These are phyloP conservation scores for Salix purpurea DNA, from an alignment of 345 rosid genomes.

Conservation along the genomic window DNA sequence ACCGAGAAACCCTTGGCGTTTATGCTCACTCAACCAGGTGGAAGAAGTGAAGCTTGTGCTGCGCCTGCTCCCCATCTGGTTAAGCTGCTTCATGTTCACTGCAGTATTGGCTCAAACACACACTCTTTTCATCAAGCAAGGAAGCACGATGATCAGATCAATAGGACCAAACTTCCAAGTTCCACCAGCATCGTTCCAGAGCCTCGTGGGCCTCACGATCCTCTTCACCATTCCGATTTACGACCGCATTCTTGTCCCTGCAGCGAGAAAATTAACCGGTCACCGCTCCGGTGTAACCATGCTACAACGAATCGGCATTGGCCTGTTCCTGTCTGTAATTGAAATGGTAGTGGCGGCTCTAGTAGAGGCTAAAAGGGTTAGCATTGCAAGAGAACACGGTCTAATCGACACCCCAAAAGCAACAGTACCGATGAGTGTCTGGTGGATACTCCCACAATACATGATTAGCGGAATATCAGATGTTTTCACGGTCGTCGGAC, in stretches of 20 bases:
- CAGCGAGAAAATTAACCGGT: constrained; percentile 50
- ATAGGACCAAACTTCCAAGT: constrained; percentile 54
- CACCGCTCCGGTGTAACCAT: constrained; percentile 67
- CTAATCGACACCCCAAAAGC: constrained; percentile 49
- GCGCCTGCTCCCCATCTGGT: constrained; percentile 73
- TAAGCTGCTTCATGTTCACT: constrained; percentile 69
- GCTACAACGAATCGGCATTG: constrained; percentile 77
- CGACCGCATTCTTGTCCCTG: constrained; percentile 63
- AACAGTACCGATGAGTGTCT: constrained; percentile 58
- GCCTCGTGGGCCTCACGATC: constrained; percentile 63
- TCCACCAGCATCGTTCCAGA: constrained; percentile 77
- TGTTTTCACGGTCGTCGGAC: constrained; percentile 65
- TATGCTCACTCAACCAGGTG: constrained; percentile 73
- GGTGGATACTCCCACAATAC: constrained; percentile 91
- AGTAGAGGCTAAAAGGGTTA: constrained; percentile 63
- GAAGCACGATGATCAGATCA: constrained; percentile 59
- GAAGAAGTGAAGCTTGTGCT: constrained; percentile 80
- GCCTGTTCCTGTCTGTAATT: constrained; percentile 54
- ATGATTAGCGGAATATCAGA: constrained; percentile 55
- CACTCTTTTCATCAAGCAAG: constrained; percentile 87
- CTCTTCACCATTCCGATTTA: constrained; percentile 54
- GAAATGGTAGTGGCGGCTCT: constrained; percentile 57
- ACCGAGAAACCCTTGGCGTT: constrained; percentile 64
- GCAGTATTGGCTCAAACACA: constrained; percentile 57
- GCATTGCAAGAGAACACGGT: constrained; percentile 46